Evolutionary conservation across 768 basidiomycete genomes (phyloP), one percentile per base, ranked within the genome.

Genomic region (Amylocystis lapponica): DNA sequence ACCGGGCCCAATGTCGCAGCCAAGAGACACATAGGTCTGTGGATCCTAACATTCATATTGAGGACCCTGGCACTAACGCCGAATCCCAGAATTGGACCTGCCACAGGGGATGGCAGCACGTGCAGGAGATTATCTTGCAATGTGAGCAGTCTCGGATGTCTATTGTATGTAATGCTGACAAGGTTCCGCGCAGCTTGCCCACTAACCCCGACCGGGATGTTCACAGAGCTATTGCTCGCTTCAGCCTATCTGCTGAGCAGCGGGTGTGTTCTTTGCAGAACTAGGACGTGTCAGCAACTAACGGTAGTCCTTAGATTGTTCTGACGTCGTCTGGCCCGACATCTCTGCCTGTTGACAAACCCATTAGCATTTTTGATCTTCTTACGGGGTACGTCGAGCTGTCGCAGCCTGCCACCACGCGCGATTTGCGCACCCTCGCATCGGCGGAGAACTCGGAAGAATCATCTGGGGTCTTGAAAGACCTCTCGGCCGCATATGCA

Each of bases 51-150:
- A 23, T 43, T 17, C 19, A 19, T 36, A 21, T 20, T 21, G 27
- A 12, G n/a, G n/a, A n/a, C n/a, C n/a, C n/a, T n/a, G n/a, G n/a
- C n/a, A n/a, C n/a, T n/a, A n/a, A n/a, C n/a, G n/a, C n/a, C n/a
- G n/a, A n/a, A n/a, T n/a, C n/a, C n/a, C 36, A 70, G 70, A 69
- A 35, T 64, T 74, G 35, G 58, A 63, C 40, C 58, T 74, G 7
- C 71, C 71, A 1, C 62, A 63, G 23, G 62, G 60, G 3, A 55
- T 58, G 39, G 63, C 61, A 1, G 71, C 67, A 30, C 61, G 63
- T 19, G 61, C 70, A 9, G 74, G 74, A 9, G 74, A 76, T 48
- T 76, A 76, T 53, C 57, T 76, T 8, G 65, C 69, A 2, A 64
- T 76, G 64, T 68, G 33, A 44, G 66, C 10, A 0, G 5, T 5